These are phyloP conservation scores for Mangifera indica DNA, from an alignment of 345 rosid genomes.

Conservation along the genomic window DNA sequence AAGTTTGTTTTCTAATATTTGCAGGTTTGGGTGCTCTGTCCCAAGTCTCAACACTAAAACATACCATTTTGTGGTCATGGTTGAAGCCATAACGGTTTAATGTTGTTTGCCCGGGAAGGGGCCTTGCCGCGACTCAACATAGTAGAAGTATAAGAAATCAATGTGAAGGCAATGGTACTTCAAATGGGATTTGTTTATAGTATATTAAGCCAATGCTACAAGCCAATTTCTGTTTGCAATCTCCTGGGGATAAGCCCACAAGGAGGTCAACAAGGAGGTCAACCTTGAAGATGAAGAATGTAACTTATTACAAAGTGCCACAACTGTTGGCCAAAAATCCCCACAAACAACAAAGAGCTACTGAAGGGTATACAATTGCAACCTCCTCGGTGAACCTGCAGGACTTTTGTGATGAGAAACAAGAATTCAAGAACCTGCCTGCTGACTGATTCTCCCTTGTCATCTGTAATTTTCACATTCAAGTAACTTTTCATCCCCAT, in stretches of 20 bases:
- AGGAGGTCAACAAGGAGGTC: constrained; percentile 69
- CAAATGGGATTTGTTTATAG: constrained; percentile 73
- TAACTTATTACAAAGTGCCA: constrained; percentile 24
- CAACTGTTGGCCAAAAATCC: constrained; percentile 10
- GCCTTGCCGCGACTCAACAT: constrained; percentile 53
- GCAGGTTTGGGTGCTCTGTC: too few species aligned
- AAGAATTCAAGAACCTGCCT: constrained; percentile 18
- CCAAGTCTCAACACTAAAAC: too few species aligned
- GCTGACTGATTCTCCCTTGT: constrained; percentile 11
- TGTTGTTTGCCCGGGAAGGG: constrained; percentile 95
- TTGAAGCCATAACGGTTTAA: constrained; percentile 49
- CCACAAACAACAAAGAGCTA: constrained; percentile 12
- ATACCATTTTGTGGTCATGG: constrained; percentile 66
- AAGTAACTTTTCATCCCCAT: constrained; percentile 59
- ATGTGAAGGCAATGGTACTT: constrained; percentile 47
- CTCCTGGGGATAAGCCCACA: constrained; percentile 89
- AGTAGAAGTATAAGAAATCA: constrained; percentile 81
- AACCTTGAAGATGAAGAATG: constrained; percentile 10
- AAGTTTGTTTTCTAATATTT: too few species aligned
- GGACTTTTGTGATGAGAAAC: constrained; percentile 3
- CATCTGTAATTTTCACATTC: constrained; percentile 2
- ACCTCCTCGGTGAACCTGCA: constrained; percentile 16
- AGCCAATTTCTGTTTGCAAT: constrained; percentile 79
- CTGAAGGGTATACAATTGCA: constrained; percentile 14
- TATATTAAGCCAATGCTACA: constrained; percentile 81